These are phyloP conservation scores for Pezicula neosporulosa DNA, from an alignment of 2,329 filamentous ascomycete species.

Conservation along the genomic window DNA sequence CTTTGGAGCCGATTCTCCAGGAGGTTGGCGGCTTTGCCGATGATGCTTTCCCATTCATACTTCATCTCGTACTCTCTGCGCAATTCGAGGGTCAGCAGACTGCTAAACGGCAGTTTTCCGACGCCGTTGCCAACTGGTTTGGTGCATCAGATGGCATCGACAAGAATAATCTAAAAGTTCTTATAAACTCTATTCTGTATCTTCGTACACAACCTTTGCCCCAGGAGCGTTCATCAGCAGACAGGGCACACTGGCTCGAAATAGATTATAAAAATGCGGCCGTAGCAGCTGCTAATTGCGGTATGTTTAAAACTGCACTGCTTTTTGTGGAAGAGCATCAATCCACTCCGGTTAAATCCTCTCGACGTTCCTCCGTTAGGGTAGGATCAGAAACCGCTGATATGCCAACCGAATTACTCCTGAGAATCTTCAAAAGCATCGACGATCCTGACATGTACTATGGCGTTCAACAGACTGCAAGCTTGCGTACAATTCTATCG, in stretches of 20 bases:
- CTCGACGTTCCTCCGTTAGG: slow-evolving; percentile 63
- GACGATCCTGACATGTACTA: slow-evolving; percentile 98
- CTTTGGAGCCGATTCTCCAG: slow-evolving; percentile 63
- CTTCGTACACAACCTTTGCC: slow-evolving; percentile 77
- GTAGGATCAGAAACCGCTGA: slow-evolving; percentile 32
- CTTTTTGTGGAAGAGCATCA: slow-evolving; percentile 74
- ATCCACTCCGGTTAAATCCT: slow-evolving; percentile 51
- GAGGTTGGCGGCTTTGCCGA: slow-evolving; percentile 68
- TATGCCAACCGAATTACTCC: slow-evolving; percentile 64
- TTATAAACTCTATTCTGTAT: slow-evolving; percentile 81
- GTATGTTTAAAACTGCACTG: slow-evolving; percentile 83
- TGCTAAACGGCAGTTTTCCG: slow-evolving; percentile 62
- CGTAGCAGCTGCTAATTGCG: slow-evolving; percentile 69
- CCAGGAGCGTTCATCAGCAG: slow-evolving; percentile 72
- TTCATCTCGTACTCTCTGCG: slow-evolving; percentile 74
- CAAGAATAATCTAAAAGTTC: slow-evolving; percentile 63
- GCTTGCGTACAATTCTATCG: slow-evolving; percentile 72
- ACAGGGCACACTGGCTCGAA: slow-evolving; percentile 81
- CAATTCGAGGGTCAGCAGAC: slow-evolving; percentile 60
- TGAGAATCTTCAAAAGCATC: slow-evolving; percentile 84
- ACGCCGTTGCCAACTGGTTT: slow-evolving; percentile 63
- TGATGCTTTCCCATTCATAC: slow-evolving; percentile 74
- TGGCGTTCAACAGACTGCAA: slow-evolving; percentile 76
- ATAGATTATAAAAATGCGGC: slow-evolving; percentile 71
- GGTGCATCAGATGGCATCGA: slow-evolving; percentile 38